Conservation (phyloP, 1,139 yeast species). For the Arxiozyma telluris region DNA sequence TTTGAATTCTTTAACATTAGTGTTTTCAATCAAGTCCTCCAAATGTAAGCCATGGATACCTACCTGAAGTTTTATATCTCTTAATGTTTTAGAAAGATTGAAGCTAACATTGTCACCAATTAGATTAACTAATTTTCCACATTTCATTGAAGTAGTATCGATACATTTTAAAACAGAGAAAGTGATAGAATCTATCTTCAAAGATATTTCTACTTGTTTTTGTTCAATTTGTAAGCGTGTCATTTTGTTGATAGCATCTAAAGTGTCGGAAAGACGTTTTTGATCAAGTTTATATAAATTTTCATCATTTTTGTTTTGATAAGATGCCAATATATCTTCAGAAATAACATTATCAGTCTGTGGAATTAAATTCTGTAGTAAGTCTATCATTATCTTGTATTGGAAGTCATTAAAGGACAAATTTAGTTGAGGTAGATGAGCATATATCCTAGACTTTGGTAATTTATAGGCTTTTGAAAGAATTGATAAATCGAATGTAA, state of each 20-base stretch:
- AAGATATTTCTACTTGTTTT: conserved; percentile 59
- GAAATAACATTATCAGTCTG: conserved; percentile 1
- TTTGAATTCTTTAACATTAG: conserved; percentile 56
- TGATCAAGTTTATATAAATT: conserved; percentile 20
- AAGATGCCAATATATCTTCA: conserved; percentile 17
- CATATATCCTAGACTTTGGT: conserved; percentile 65
- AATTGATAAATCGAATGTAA: conserved; percentile 72
- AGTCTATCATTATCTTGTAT: conserved; percentile 75
- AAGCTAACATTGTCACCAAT: conserved; percentile 58
- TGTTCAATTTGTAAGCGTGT: conserved; percentile 36
- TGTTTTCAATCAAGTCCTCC: conserved; percentile 64
- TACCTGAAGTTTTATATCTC: conserved; percentile 60
- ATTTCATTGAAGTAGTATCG: conserved; percentile 49
- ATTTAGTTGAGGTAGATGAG: conserved; percentile 65
- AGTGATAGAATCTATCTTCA: conserved; percentile 55
- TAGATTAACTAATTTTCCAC: conserved; percentile 65
- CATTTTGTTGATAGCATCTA: conserved; percentile 15
- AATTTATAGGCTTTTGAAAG: conserved; percentile 70
- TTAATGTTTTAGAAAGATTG: conserved; percentile 49
- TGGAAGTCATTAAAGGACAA: conserved; percentile 81
- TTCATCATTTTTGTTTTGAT: conserved; percentile 20
- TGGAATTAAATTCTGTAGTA: conserved; percentile 69
- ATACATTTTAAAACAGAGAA: conserved; percentile 61
- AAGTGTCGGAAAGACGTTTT: conserved; percentile 14
- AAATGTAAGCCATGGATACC: conserved; percentile 56